A percentile compares a stretch with the other conserved stretches of the same genome.
Evolutionary conservation across 176 grass and related monocot genomes (phyloP).

Genomic region (Thinopyrum elongatum): DNA sequence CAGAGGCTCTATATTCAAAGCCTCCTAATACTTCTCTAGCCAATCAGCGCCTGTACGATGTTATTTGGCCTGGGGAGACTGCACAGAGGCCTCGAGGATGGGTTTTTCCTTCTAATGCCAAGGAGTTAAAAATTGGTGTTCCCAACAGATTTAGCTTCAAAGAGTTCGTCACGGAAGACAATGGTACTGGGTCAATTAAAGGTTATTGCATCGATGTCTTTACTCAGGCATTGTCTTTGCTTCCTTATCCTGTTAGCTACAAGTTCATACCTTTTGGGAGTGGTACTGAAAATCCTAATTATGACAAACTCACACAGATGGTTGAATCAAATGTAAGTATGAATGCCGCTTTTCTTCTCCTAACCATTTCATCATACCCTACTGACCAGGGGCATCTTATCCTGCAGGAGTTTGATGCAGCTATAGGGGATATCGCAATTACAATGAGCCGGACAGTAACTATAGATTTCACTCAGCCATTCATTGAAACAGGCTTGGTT

Average conservation of each 20-base stretch:
- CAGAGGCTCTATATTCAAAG: slow-evolving; percentile 73
- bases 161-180: slow-evolving; percentile 61
- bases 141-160: slow-evolving; percentile 74
- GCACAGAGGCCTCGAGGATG: slow-evolving; percentile 81
- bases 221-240: slow-evolving; percentile 69
- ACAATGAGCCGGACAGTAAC: slow-evolving; percentile 62
- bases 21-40: slow-evolving; percentile 65
- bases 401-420: slow-evolving; percentile 74
- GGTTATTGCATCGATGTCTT: slow-evolving; percentile 96
- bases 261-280: slow-evolving; percentile 69
- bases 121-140: slow-evolving; percentile 78
- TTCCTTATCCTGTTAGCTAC: slow-evolving; percentile 92
- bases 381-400: slow-evolving; percentile 21
- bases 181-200: slow-evolving; percentile 51
- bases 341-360: not conserved
- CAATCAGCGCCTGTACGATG: slow-evolving; percentile 65
- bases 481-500: slow-evolving; percentile 84
- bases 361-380: slow-evolving; percentile 2
- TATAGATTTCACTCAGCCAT: slow-evolving; percentile 87
- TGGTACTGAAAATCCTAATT: slow-evolving; percentile 67
- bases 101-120: slow-evolving; percentile 72
- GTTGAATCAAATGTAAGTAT: slow-evolving; percentile 73
- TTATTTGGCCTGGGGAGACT: slow-evolving; percentile 93
- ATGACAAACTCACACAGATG: slow-evolving; percentile 53
- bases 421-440: slow-evolving; percentile 80